Base-by-base conservation (phyloP, 1,284 basidiomycete genomes). In the Ceratobasidium sp. region DNA sequence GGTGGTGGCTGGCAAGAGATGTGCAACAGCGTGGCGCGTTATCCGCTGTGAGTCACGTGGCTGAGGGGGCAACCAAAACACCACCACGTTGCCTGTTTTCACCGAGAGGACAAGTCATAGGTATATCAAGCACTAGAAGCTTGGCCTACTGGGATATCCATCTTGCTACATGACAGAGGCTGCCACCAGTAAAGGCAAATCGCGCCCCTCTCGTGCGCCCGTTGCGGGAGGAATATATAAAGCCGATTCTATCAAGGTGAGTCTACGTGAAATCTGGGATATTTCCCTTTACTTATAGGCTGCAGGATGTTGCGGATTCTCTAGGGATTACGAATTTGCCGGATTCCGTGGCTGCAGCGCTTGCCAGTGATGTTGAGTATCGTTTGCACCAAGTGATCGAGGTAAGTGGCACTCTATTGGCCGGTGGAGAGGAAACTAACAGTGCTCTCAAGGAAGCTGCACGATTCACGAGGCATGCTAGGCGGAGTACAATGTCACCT, bases 321-420 rank as follows among this genome's bases (percentile, higher is more conserved):
- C 84, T 98, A 40, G 92, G 92, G 65, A 91, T 99, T 77, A 86
- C 90, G n/a, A 91, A 86, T 61, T 85, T 99, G 57, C 88, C 94
- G 0, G 95, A 97, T 76, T 84, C 89, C 6, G 93, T 98, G 13
- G 93, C 96, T 1, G 90, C 91, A 22, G 89, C 94, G 0, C 88
- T 99, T 19, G 96, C 97, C 1, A 95, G 95, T 78, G 98, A 99
- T 85, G 95, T 99, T 56, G 97, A 99, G 83, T 98, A 99, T 84
- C 89, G 98, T 77, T 90, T 99, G 82, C 96, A 97, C 83, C 95
- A 97, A 82, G 91, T 97, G 59, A 89, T 97, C 78, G 95, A 98
- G 88, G 94, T 94, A 79, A 77, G 85, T 81, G 40, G 1, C 8
- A 43, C 37, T 9, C 13, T 51, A 17, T 52, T 43, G 40, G 40